phyloP scores from a whole-genome alignment of 1,139 yeast species.

The Nakaseomyces glabratus region DNA sequence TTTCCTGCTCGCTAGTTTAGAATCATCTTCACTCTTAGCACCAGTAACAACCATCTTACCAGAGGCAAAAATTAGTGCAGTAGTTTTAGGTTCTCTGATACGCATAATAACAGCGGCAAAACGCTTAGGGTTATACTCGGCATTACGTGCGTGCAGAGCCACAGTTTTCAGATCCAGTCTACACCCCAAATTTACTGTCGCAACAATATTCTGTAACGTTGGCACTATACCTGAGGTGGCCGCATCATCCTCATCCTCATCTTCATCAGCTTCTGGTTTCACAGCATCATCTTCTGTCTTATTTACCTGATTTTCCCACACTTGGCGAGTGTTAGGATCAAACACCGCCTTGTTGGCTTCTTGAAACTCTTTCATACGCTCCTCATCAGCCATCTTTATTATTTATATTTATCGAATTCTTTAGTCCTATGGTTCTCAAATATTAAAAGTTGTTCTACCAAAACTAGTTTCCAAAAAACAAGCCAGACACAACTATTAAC shows the following conservation, averaged over 20 bases:
- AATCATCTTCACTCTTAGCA: constrained; percentile 97
- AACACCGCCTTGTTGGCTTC: constrained; percentile 31
- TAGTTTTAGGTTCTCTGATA: constrained; percentile 96
- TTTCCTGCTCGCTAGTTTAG: constrained; percentile 92
- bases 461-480: too few relatives aligned
- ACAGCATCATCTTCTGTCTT: constrained; percentile 6
- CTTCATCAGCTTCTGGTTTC: constrained; percentile 13
- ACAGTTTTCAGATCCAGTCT: constrained; percentile 92
- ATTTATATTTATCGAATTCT: not conserved
- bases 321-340: constrained; percentile 31
- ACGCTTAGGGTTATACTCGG: constrained; percentile 96
- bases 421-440: not conserved
- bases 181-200: constrained; percentile 94
- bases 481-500: too few relatives aligned
- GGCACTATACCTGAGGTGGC: constrained; percentile 92
- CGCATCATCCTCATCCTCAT: constrained; percentile 38
- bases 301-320: constrained; percentile 30
- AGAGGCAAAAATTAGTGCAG: constrained; percentile 94
- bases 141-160: constrained; percentile 97
- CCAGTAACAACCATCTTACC: constrained; percentile 99
- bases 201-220: constrained; percentile 92
- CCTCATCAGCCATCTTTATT: constrained; percentile 27
- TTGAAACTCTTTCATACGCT: constrained; percentile 29
- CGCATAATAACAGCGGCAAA: constrained; percentile 99
- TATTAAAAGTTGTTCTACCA: too few relatives aligned